Conservation (phyloP, 2,329 filamentous ascomycete genomes). For the Fusarium nematophilum region DNA sequence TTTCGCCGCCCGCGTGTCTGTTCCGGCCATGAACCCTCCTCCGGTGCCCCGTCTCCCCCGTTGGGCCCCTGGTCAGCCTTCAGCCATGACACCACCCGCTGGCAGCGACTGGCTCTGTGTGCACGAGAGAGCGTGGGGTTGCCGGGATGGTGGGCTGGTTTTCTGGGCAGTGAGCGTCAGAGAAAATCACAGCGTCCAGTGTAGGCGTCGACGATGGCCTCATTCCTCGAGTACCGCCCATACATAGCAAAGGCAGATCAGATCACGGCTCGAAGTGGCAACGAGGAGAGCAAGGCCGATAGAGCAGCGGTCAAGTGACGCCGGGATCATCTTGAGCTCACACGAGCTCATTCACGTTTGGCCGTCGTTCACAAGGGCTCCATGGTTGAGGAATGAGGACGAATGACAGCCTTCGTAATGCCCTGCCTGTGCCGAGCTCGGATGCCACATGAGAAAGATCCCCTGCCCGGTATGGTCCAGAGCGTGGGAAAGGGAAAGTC, state of each 20-base stretch:
- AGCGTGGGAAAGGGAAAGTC: conserved; percentile 25
- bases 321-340: conserved; percentile 36
- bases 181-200: conserved; percentile 31
- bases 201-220: conserved; percentile 41
- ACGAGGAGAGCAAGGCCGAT: conserved; percentile 20
- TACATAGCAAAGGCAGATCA: conserved; percentile 39
- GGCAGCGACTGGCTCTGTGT: conserved; percentile 33
- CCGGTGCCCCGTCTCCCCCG: conserved; percentile 13
- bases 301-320: conserved; percentile 44
- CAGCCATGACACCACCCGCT: conserved; percentile 41
- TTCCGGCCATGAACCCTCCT: conserved; percentile 26
- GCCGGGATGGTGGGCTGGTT: conserved; percentile 39
- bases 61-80: conserved; percentile 19
- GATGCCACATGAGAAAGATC: conserved; percentile 41
- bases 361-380: conserved; percentile 35
- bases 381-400: conserved; percentile 34
- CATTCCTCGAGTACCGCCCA: conserved; percentile 38
- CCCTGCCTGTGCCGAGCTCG: conserved; percentile 35
- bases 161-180: conserved; percentile 33
- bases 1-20: conserved; percentile 36
- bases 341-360: conserved; percentile 29
- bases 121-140: conserved; percentile 39
- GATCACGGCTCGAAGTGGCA: conserved; percentile 36
- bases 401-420: conserved; percentile 34
- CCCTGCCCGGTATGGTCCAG: conserved; percentile 33